phyloP scores from a whole-genome alignment of 2,329 filamentous ascomycete genomes.

The Trichoderma sp. region DNA sequence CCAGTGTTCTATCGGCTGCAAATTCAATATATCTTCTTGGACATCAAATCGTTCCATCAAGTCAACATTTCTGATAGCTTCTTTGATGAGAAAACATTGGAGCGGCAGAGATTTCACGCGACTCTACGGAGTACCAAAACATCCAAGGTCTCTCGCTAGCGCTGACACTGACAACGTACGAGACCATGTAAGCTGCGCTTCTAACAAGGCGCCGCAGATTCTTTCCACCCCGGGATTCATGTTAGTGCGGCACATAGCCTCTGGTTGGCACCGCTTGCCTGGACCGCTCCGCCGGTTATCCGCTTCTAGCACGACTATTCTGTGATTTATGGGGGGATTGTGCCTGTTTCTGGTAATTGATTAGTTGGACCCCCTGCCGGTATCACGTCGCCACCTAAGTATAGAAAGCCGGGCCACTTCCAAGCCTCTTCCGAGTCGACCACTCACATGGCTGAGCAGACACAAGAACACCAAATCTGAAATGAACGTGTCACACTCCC shows the following conservation, averaged over 20 bases:
- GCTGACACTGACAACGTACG: slow-evolving; percentile 13
- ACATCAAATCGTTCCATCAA: neutral
- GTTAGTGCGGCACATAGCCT: neutral
- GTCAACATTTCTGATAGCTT: neutral
- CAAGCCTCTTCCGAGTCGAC: neutral
- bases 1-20: neutral
- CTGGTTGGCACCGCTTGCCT: neutral
- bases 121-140: too few species aligned
- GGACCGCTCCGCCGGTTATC: slow-evolving; percentile 6
- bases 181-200: neutral
- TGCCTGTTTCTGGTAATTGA: slow-evolving; percentile 4
- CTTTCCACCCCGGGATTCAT: neutral
- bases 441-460: neutral
- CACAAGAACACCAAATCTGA: neutral
- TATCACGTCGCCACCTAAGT: neutral
- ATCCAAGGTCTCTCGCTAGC: neutral
- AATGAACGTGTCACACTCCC: neutral
- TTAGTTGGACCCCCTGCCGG: slow-evolving; percentile 3
- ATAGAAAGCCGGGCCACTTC: neutral
- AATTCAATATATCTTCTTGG: too few species aligned
- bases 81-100: neutral
- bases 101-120: neutral
- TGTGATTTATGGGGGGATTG: neutral
- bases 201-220: neutral
- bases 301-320: neutral